phyloP scores from a whole-genome alignment of 805 yeast species.

The Helenozyma baotianmanensis region DNA sequence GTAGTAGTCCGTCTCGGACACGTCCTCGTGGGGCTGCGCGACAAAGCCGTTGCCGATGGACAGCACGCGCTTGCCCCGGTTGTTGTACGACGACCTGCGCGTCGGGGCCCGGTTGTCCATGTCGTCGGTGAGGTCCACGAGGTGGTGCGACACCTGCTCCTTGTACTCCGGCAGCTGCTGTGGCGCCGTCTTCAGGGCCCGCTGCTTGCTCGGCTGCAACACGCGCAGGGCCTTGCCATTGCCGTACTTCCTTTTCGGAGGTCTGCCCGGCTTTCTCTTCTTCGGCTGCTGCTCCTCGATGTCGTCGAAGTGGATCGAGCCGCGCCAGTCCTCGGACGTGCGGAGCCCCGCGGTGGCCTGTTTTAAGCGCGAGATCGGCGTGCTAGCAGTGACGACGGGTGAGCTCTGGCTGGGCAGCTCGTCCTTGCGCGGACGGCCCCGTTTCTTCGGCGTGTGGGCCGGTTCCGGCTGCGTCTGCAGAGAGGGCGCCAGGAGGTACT shows the following conservation, averaged over 20 bases:
- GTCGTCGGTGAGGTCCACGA: slow-evolving; percentile 17
- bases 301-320: slow-evolving; percentile 8
- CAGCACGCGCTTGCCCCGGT: slow-evolving; percentile 68
- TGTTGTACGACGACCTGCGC: slow-evolving; percentile 40
- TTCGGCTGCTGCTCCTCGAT: slow-evolving; percentile 4
- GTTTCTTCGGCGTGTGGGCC: slow-evolving; percentile 2
- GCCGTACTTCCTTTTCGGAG: background rate
- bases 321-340: slow-evolving; percentile 3
- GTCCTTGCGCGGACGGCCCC: slow-evolving; percentile 2
- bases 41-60: slow-evolving; percentile 70
- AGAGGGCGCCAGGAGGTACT: slow-evolving; percentile 11
- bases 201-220: slow-evolving; percentile 1
- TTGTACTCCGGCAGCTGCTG: slow-evolving; percentile 12
- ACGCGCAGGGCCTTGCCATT: background rate
- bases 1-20: slow-evolving; percentile 50
- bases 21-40: slow-evolving; percentile 63
- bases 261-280: slow-evolving; percentile 2
- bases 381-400: slow-evolving; percentile 12
- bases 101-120: slow-evolving; percentile 2
- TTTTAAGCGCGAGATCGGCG: slow-evolving; percentile 14
- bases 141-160: slow-evolving; percentile 29
- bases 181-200: slow-evolving; percentile 3
- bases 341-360: slow-evolving; percentile 11
- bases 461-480: background rate
- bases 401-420: slow-evolving; percentile 2